Conservation (phyloP, 2,329 filamentous ascomycete species). For the Ophiostoma sp. region DNA sequence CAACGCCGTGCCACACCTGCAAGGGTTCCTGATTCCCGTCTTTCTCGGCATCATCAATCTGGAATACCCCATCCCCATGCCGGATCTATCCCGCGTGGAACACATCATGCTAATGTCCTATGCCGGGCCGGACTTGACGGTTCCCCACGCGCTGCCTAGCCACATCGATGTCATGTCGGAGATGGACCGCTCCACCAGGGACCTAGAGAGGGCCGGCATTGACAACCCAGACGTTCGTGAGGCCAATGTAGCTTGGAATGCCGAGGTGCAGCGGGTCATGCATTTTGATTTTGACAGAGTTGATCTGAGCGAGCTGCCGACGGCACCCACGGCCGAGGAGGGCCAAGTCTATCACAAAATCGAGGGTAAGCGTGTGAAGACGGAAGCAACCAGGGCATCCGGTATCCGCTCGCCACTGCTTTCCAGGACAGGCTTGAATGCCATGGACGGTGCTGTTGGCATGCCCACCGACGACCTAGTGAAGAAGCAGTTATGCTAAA, state of each 20-base stretch:
- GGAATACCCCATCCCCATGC: not conserved
- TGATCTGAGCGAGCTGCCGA: not conserved
- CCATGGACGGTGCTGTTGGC: not conserved
- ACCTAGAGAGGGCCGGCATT: not conserved
- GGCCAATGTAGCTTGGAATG: not conserved
- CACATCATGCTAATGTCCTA: not conserved
- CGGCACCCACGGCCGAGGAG: not conserved
- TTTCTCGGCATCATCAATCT: not conserved
- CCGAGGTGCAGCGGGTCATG: not conserved
- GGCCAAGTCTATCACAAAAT: not conserved
- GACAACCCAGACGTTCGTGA: not conserved
- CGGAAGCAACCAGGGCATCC: not conserved
- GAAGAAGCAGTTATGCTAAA: not conserved
- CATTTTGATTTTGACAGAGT: not conserved
- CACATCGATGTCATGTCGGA: not conserved
- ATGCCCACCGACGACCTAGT: not conserved
- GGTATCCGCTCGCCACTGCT: not conserved
- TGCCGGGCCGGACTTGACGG: not conserved
- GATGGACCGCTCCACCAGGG: not conserved
- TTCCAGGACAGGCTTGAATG: not conserved
- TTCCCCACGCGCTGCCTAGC: not conserved
- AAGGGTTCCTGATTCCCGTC: not conserved
- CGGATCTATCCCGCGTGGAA: not conserved
- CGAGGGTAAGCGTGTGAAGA: not conserved
- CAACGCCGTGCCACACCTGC: not conserved